Evolutionary conservation across 768 basidiomycete genomes (phyloP), one percentile per base, ranked within the genome.

Genomic region (Lactarius akahatsu): DNA sequence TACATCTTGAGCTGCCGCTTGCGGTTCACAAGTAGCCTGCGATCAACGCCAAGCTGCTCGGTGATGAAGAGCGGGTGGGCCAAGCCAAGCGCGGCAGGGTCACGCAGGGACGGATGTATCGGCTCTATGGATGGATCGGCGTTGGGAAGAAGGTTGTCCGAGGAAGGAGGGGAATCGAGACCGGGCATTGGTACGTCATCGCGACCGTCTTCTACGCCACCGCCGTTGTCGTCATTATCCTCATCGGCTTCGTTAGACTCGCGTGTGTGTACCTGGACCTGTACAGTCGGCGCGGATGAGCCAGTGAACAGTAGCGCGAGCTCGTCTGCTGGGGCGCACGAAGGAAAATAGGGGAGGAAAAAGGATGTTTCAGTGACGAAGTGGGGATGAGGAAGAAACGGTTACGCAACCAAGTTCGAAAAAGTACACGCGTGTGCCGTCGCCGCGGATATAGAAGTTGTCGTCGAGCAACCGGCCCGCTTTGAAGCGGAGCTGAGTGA

Each of bases 1-100:
- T 96, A 98, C 97, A 99, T 99, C 77, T 96, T 96, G 59, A 97
- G 78, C 77, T 95, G 91, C 65, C 92, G 81, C 78, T 97, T 98
- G 56, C 97, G 83, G 73, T 99, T 99, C 61, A 99, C 88, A 54
- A 98, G 81, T 63, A 99, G 77, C 52, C 97, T 83, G 8, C 95
- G 81, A 78, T 99, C 97, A 7, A 95, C 85, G 2, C 94, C 95
- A 2, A 98, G 82, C 72, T 94, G 91, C 63, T 88, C 85, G n/a
- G 86, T 83, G n/a, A 80, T 74, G 76, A 98, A 96, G 41, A 94
- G 78, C 6, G 88, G 86, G 56, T 86, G 85, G 1, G 81, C 72
- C 16, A 80, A 62, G 57, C 60, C 54, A 13, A 50, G 79, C 50
- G 65, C 66, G 26, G 67, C 59, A 18, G 59, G 66, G 28, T 81